Conservation (phyloP, 805 yeast genomes). For the Wickerhamiella musiphila region DNA sequence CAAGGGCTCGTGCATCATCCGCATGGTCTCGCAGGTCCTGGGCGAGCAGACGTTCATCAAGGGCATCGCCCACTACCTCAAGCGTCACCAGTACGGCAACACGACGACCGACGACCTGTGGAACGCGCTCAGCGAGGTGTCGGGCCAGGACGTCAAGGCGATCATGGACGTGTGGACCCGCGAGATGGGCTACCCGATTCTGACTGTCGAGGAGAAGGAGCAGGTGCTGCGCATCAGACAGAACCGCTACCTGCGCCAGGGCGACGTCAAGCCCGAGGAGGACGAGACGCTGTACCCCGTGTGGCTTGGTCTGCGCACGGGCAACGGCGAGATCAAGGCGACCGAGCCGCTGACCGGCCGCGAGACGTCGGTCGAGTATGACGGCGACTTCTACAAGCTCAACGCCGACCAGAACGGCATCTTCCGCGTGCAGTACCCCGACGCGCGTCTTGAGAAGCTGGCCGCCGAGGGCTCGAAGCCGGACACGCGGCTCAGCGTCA, state of each 20-base stretch:
- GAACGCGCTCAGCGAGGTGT: conserved; percentile 43
- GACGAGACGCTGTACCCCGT: conserved; percentile 37
- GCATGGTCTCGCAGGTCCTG: conserved; percentile 57
- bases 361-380: conserved; percentile 29
- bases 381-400: conserved; percentile 34
- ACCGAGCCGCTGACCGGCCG: conserved; percentile 37
- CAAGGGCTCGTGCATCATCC: conserved; percentile 63
- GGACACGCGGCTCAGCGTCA: conserved; percentile 31
- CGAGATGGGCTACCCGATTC: conserved; percentile 55
- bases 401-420: conserved; percentile 47
- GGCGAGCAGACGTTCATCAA: conserved; percentile 52
- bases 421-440: conserved; percentile 39
- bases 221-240: conserved; percentile 30
- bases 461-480: conserved; percentile 34
- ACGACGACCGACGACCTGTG: conserved; percentile 63
- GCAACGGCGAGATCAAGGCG: conserved; percentile 39
- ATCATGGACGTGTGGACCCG: conserved; percentile 60
- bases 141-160: conserved; percentile 40
- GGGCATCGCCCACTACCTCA: conserved; percentile 57
- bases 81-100: conserved; percentile 45
- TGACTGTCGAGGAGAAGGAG: conserved; percentile 30
- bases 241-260: conserved; percentile 44
- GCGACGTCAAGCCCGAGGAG: conserved; percentile 42
- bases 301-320: conserved; percentile 37
- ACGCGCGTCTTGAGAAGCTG: conserved; percentile 34